Evolutionary conservation across 768 basidiomycete genomes (phyloP).

Genomic region (Gautieria morchelliformis): DNA sequence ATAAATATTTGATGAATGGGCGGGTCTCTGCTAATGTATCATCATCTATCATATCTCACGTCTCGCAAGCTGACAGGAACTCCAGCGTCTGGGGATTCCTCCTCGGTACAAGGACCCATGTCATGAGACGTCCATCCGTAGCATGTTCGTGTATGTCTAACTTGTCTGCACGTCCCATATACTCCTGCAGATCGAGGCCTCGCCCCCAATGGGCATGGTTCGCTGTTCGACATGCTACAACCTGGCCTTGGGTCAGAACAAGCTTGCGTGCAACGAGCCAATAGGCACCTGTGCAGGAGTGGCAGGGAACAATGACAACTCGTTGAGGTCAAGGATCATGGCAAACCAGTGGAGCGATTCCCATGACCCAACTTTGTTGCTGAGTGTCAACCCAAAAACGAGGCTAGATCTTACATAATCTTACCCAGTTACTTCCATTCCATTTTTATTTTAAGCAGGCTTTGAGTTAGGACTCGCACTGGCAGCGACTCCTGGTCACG

Average conservation of each 20-base stretch:
- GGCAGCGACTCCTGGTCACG: background rate
- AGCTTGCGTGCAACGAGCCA: slow-evolving; percentile 14
- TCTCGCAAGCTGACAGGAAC: slow-evolving; percentile 54
- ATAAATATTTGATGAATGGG: slow-evolving; percentile 8
- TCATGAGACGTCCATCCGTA: slow-evolving; percentile 33
- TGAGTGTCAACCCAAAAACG: too few relatives aligned
- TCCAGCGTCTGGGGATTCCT: slow-evolving; percentile 39
- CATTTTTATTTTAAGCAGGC: too few relatives aligned
- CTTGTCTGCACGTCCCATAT: slow-evolving; percentile 30
- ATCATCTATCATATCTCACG: slow-evolving; percentile 29
- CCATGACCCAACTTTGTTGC: too few relatives aligned
- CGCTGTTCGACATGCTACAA: slow-evolving; percentile 19
- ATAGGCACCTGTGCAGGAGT: slow-evolving; percentile 32
- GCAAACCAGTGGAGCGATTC: too few relatives aligned
- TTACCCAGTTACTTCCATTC: too few relatives aligned
- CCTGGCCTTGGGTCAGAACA: background rate
- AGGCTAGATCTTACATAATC: too few relatives aligned
- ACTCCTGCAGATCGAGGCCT: slow-evolving; percentile 35
- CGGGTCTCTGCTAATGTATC: background rate
- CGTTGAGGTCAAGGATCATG: slow-evolving; percentile 1
- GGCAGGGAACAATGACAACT: slow-evolving; percentile 38
- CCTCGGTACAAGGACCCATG: slow-evolving; percentile 52
- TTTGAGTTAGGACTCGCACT: too few relatives aligned
- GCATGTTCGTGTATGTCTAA: slow-evolving; percentile 36
- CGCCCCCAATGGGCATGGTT: slow-evolving; percentile 35